Base-by-base conservation (phyloP, 2,329 filamentous ascomycete species). In the Penicillium janthinellum region DNA sequence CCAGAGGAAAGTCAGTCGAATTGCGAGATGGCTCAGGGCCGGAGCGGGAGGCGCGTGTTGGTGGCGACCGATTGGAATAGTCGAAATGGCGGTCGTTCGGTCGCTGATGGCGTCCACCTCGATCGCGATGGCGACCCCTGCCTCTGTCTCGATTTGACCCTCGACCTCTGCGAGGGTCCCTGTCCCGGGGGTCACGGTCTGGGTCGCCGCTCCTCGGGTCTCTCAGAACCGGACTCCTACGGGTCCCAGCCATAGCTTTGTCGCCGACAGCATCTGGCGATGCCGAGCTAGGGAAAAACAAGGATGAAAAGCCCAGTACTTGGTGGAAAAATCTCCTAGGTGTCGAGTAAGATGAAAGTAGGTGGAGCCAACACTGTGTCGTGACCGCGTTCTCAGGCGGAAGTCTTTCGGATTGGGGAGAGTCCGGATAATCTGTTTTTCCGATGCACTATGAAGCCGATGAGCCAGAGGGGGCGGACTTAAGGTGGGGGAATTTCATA, bases 151-250 rank as follows among this genome's bases (percentile, higher is more conserved):
- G 71, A 62, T 72, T 65, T 56, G 73, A 71, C 73, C 72, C 77
- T 77, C 65, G 80, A 79, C 78, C 71, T 78, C 73, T 70, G 62
- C 70, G 71, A 61, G 65, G 67, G 57, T 75, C 70, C 63, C 67
- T 70, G 53, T 74, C 72, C 70, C 66, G 72, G 59, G 68, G 68
- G 63, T 78, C 73, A 70, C 72, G 69, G 63, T 80, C 75, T 67
- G 73, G 73, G 71, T 78, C 72, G 70, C 71, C 75, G 75, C 76
- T 81, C 79, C 80, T 80, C 75, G 80, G 74, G 72, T 81, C 76
- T 79, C 75, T 82, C 78, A 81, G 75, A 71, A 77, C 75, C 72
- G 78, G 78, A 76, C 77, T 80, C 75, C 75, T 76, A 75, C 73
- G 77, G 72, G 78, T 79, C 73, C 77, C 78, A 76, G 79, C 79